Evolutionary conservation across 345 rosid genomes (phyloP).

Genomic region (Lepidium aucheri): DNA sequence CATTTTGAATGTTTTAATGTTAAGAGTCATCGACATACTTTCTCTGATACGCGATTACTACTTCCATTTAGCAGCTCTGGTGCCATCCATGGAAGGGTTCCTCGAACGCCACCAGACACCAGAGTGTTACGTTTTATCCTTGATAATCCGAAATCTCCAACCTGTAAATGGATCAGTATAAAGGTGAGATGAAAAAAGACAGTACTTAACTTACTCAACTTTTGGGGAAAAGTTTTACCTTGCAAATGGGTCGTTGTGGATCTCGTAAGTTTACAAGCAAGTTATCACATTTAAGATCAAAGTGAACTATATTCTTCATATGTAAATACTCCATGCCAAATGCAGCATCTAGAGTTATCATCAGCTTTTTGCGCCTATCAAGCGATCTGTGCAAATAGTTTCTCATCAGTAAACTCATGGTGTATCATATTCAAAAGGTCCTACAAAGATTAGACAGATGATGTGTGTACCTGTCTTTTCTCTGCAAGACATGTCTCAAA

Average conservation of each 20-base stretch:
- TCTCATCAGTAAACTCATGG: slow-evolving; percentile 13
- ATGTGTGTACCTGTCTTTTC: slow-evolving; percentile 49
- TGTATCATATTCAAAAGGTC: background rate
- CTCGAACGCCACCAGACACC: slow-evolving; percentile 86
- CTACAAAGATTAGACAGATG: background rate
- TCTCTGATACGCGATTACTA: slow-evolving; percentile 77
- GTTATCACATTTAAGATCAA: slow-evolving; percentile 95
- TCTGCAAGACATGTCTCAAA: slow-evolving; percentile 60
- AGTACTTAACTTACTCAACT: background rate
- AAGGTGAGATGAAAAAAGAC: background rate
- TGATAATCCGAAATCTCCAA: slow-evolving; percentile 94
- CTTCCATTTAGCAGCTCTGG: slow-evolving; percentile 79
- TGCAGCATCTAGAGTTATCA: slow-evolving; percentile 79
- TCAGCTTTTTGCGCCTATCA: slow-evolving; percentile 71
- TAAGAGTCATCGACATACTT: slow-evolving; percentile 32
- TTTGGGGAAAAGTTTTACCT: slow-evolving; percentile 31
- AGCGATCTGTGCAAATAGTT: slow-evolving; percentile 39
- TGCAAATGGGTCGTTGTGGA: slow-evolving; percentile 87
- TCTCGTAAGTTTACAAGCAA: slow-evolving; percentile 83
- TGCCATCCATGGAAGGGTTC: slow-evolving; percentile 99
- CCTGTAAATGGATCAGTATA: slow-evolving; percentile 35
- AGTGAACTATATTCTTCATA: slow-evolving; percentile 75
- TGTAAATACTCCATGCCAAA: slow-evolving; percentile 97
- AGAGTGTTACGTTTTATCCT: slow-evolving; percentile 82
- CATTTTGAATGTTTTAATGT: background rate